Percentiles rank a stretch among this genome's conserved stretches.
Conservation (phyloP, 495 filamentous ascomycete genomes). For the Neurospora africana region DNA sequence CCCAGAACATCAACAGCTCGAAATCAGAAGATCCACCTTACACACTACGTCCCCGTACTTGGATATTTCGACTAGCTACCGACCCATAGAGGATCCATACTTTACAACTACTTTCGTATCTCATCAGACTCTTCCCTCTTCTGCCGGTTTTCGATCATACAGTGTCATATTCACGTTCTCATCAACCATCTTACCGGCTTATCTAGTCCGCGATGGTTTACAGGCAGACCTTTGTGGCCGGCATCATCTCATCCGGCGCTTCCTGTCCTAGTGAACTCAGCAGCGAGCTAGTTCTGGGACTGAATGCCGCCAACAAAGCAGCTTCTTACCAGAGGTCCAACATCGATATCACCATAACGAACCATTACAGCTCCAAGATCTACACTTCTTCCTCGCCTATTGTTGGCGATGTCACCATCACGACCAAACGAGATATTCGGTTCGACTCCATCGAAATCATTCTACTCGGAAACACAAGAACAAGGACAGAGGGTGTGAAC, state of each 20-base stretch:
- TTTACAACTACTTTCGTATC: not conserved
- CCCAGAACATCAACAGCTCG: not conserved
- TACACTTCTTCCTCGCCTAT: conserved; percentile 41
- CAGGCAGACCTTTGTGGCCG: not conserved
- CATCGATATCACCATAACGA: conserved; percentile 34
- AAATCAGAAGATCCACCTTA: not conserved
- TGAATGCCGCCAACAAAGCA: not conserved
- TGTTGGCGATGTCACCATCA: conserved; percentile 42
- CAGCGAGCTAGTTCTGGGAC: not conserved
- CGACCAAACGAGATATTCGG: conserved; percentile 47
- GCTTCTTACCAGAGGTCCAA: conserved; percentile 20
- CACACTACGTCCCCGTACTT: not conserved
- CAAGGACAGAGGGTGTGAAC: conserved; percentile 30
- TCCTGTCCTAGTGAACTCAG: conserved; percentile 6
- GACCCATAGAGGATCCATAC: not conserved
- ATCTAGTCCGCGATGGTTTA: not conserved
- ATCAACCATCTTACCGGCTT: not conserved
- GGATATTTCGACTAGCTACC: not conserved
- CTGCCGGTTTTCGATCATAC: not conserved
- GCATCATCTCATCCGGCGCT: not conserved
- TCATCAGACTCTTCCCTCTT: not conserved
- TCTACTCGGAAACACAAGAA: conserved; percentile 55
- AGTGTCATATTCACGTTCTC: not conserved
- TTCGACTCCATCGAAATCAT: conserved; percentile 78
- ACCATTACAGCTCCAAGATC: conserved; percentile 36